phyloP scores from a whole-genome alignment of 2,329 filamentous ascomycete species.

The Epichloe sp. region DNA sequence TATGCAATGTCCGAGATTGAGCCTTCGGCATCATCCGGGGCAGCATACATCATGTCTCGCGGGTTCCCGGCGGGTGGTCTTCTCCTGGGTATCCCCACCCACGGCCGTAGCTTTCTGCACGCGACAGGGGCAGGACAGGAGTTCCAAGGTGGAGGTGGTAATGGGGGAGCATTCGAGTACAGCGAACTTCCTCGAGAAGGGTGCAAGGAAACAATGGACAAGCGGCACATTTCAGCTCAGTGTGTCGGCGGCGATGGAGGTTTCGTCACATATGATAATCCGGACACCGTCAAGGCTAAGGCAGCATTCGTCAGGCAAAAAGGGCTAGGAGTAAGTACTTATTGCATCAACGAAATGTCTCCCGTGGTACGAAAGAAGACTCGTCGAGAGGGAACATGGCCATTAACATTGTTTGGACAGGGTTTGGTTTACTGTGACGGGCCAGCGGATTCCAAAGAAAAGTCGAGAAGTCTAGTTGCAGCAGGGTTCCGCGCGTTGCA shows the following conservation, averaged over 20 bases:
- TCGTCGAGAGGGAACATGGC: no score
- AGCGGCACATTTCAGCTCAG: conserved; percentile 53
- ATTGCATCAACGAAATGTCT: no score
- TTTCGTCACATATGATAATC: conserved; percentile 51
- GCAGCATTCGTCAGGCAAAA: no score
- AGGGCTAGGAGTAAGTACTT: no score
- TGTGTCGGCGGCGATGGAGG: conserved; percentile 62
- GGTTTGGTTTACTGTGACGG: no score
- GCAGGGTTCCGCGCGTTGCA: no score
- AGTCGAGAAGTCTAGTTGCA: no score
- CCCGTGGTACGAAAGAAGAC: no score
- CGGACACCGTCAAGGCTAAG: no score
- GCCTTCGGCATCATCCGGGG: conserved; percentile 51
- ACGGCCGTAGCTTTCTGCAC: conserved; percentile 61
- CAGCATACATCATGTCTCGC: conserved; percentile 50
- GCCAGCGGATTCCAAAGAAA: no score
- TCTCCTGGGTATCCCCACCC: conserved; percentile 61
- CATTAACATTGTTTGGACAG: no score
- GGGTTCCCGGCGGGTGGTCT: conserved; percentile 61
- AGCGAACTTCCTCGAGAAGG: conserved; percentile 48
- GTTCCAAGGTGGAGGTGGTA: conserved; percentile 31
- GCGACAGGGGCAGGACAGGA: conserved; percentile 51
- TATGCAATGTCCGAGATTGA: conserved; percentile 48
- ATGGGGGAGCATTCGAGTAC: conserved; percentile 28
- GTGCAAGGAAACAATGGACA: conserved; percentile 55